Evolutionary conservation across 2,329 filamentous ascomycete species (phyloP).

Genomic region (Curvularia hawaiiensis): DNA sequence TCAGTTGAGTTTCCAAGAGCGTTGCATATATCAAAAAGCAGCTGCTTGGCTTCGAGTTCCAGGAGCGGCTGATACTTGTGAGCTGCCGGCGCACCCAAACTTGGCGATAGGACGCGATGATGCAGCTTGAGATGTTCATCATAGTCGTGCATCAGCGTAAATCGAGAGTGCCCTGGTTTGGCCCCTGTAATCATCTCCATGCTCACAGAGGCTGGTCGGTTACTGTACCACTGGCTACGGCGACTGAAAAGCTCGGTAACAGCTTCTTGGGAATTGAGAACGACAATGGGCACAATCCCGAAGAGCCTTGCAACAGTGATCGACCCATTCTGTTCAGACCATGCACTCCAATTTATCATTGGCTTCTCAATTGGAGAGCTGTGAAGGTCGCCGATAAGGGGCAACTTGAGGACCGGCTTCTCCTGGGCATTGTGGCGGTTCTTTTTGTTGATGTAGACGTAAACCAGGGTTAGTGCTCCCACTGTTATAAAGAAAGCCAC

Average conservation of each 20-base stretch:
- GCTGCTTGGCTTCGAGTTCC: slow-evolving; percentile 16
- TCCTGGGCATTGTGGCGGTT: background rate
- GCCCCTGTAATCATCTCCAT: slow-evolving; percentile 21
- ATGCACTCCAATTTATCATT: slow-evolving; percentile 13
- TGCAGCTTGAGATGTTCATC: slow-evolving; percentile 18
- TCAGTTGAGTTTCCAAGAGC: slow-evolving; percentile 1
- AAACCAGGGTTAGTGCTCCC: slow-evolving; percentile 5
- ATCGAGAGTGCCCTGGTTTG: slow-evolving; percentile 12
- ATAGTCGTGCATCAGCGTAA: slow-evolving; percentile 19
- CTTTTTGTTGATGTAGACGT: slow-evolving; percentile 5
- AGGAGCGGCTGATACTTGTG: slow-evolving; percentile 13
- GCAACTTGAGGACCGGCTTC: slow-evolving; percentile 13
- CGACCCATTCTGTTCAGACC: slow-evolving; percentile 14
- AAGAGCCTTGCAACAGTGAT: slow-evolving; percentile 13
- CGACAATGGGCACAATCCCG: slow-evolving; percentile 15
- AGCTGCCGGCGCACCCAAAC: slow-evolving; percentile 14
- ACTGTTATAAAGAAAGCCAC: slow-evolving; percentile 4
- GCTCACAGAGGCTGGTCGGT: slow-evolving; percentile 16
- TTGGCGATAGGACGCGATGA: slow-evolving; percentile 16
- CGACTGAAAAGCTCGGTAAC: slow-evolving; percentile 19
- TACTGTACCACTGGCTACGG: slow-evolving; percentile 18
- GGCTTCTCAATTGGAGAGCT: slow-evolving; percentile 14
- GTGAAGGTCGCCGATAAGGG: slow-evolving; percentile 17
- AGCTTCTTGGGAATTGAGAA: slow-evolving; percentile 17
- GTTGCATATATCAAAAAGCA: slow-evolving; percentile 15